Evolutionary conservation across 108 stramenopile species (phyloP).

Genomic region (Nitzschia inconspicua): DNA sequence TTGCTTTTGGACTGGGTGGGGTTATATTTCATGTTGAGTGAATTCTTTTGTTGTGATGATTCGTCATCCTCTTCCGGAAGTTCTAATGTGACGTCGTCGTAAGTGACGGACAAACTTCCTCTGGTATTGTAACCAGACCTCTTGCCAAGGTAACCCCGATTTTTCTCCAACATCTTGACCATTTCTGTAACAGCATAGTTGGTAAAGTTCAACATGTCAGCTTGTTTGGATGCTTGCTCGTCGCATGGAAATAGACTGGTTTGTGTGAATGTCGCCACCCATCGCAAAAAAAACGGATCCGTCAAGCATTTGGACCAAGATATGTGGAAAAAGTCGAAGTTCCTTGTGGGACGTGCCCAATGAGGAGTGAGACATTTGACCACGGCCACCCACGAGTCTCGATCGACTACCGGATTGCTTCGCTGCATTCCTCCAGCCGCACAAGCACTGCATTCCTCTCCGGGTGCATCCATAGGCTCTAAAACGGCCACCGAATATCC

Average conservation of each 20-base stretch:
- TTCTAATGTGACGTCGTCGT: too few relatives aligned
- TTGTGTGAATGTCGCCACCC: constrained; percentile 21
- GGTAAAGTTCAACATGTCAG: constrained; percentile 29
- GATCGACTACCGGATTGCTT: constrained; percentile 35
- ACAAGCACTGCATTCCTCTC: constrained; percentile 35
- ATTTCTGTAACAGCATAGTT: constrained; percentile 33
- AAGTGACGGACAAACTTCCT: too few relatives aligned
- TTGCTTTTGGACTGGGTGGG: neutral
- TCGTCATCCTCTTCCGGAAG: too few relatives aligned
- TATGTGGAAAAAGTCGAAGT: constrained; percentile 31
- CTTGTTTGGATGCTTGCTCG: constrained; percentile 17
- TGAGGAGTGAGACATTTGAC: constrained; percentile 11
- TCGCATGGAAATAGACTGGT: constrained; percentile 29
- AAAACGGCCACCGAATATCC: constrained; percentile 27
- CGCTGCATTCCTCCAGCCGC: constrained; percentile 40
- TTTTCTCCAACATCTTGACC: constrained; percentile 27
- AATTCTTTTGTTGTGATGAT: too few relatives aligned
- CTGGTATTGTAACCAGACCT: too few relatives aligned
- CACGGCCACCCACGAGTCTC: constrained; percentile 29
- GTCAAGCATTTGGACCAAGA: constrained; percentile 15
- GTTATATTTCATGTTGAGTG: neutral
- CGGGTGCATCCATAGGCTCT: constrained; percentile 15
- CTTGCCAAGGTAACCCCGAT: too few relatives aligned
- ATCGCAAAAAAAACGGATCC: constrained; percentile 36
- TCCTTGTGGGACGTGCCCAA: neutral